Conservation (phyloP, 2,329 filamentous ascomycete species). For the Lithohypha guttulata region DNA sequence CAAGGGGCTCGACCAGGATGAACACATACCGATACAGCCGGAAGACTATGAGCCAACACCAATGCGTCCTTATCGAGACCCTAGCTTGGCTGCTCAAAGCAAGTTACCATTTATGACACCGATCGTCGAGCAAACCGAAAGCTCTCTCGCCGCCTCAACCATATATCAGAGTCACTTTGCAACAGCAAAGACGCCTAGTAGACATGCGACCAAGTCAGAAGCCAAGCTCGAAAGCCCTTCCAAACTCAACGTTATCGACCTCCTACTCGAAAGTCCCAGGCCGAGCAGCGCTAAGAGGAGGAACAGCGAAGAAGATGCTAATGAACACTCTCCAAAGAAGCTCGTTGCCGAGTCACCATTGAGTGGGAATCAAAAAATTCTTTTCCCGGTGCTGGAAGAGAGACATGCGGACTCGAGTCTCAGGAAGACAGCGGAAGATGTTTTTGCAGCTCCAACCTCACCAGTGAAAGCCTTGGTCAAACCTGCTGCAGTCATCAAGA, state of each 20-base stretch:
- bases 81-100: constrained; percentile 71
- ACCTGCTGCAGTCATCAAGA: neutral
- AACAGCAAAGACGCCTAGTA: constrained; percentile 67
- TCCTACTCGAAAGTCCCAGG: constrained; percentile 57
- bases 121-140: constrained; percentile 91
- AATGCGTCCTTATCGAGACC: constrained; percentile 68
- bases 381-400: constrained; percentile 7
- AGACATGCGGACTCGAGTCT: constrained; percentile 5
- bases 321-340: constrained; percentile 9
- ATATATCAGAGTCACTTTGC: constrained; percentile 48
- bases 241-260: constrained; percentile 32
- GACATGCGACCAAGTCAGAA: constrained; percentile 30
- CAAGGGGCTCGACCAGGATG: too few relatives aligned
- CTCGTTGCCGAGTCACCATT: constrained; percentile 3
- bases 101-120: constrained; percentile 97
- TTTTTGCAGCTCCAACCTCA: constrained; percentile 10
- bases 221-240: constrained; percentile 19
- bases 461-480: constrained; percentile 21
- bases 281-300: constrained; percentile 14
- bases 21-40: constrained; percentile 69
- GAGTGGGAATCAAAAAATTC: constrained; percentile 6
- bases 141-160: constrained; percentile 60
- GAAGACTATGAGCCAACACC: constrained; percentile 71
- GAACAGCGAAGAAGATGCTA: constrained; percentile 8
- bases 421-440: constrained; percentile 18